A percentile compares a stretch with the other conserved stretches of the same genome.
These are phyloP conservation scores for Neoboletus magnificus DNA, from an alignment of 768 basidiomycete genomes.

Conservation along the genomic window DNA sequence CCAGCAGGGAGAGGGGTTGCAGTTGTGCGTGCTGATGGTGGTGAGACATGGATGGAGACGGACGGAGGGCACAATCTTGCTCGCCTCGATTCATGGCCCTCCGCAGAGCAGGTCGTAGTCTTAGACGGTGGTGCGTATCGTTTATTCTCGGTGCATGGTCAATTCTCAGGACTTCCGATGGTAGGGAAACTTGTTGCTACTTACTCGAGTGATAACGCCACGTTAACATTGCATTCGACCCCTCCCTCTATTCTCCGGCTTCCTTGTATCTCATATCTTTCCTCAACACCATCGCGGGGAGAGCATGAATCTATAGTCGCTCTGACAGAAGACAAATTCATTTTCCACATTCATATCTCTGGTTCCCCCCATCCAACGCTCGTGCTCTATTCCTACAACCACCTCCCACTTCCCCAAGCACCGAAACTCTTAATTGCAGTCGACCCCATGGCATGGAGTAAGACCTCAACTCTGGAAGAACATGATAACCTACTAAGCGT, in stretches of 20 bases:
- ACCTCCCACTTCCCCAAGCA: slow-evolving; percentile 49
- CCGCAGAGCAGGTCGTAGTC: slow-evolving; percentile 67
- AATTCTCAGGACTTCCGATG: slow-evolving; percentile 8
- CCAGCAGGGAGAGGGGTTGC: slow-evolving; percentile 77
- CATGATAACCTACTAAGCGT: slow-evolving; percentile 81
- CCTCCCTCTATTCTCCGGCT: slow-evolving; percentile 43
- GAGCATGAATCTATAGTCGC: slow-evolving; percentile 60
- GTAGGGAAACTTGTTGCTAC: slow-evolving; percentile 56
- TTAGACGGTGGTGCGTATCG: slow-evolving; percentile 54
- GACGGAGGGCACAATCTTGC: slow-evolving; percentile 47
- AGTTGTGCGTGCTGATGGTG: slow-evolving; percentile 55
- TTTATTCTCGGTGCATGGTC: background rate
- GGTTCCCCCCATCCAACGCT: slow-evolving; percentile 38
- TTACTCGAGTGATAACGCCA: slow-evolving; percentile 46
- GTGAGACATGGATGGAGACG: slow-evolving; percentile 61
- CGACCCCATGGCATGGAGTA: slow-evolving; percentile 85
- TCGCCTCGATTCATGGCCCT: slow-evolving; percentile 49
- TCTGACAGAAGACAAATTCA: slow-evolving; percentile 56
- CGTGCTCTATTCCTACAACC: slow-evolving; percentile 44
- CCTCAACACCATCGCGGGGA: slow-evolving; percentile 57
- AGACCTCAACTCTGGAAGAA: slow-evolving; percentile 41
- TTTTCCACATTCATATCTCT: slow-evolving; percentile 53
- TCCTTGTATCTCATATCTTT: slow-evolving; percentile 56
- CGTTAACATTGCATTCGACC: slow-evolving; percentile 52
- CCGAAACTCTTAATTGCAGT: slow-evolving; percentile 66